Base-by-base conservation (phyloP, 345 rosid species). In the Isatis tinctoria region DNA sequence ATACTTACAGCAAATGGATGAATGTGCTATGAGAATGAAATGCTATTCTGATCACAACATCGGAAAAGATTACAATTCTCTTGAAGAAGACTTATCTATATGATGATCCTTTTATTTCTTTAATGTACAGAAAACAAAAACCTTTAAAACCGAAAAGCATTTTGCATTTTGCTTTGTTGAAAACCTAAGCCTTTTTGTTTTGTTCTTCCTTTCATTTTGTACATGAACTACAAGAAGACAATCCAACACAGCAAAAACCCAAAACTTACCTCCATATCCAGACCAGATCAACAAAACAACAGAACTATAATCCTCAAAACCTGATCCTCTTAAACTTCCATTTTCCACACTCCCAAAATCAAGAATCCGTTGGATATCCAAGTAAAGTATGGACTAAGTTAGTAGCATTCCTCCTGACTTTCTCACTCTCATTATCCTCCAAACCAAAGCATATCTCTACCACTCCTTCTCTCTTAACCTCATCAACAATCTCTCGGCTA, bases 361-460 rank as follows among this genome's bases (percentile, higher is more conserved):
- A 84, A 33, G 65, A 48, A 65, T 60, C 45, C 45, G 48, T 64
- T 20, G 77, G 71, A 63, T 73, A 70, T 24, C 87, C 85, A 44
- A 79, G 76, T 49, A 96, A 79, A 60, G 85, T 87, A 65, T 84
- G 88, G 53, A 92, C 79, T 81, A 96, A 83, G 60, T 56, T 83
- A 9, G 84, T 79, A 28, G 94, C 91, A 78, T 86, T 89, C 71
- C 87, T 89, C 74, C 89, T 82, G 66, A 90, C 75, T 87, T 90
- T 92, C 79, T 90, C 98, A 77, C 89, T 87, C 35, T 92, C 96
- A 75, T 84, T 89, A 74, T 83, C 89, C 85, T 85, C 60, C 73
- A 90, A 82, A 63, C 85, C 79, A 43, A 82, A 36, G 54, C 98
- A 92, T 40, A 85, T 80, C 82, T 87, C 92, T 48, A 90, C 67